Conservation (phyloP, 2,329 filamentous ascomycete genomes). For the Daldinia sp. region DNA sequence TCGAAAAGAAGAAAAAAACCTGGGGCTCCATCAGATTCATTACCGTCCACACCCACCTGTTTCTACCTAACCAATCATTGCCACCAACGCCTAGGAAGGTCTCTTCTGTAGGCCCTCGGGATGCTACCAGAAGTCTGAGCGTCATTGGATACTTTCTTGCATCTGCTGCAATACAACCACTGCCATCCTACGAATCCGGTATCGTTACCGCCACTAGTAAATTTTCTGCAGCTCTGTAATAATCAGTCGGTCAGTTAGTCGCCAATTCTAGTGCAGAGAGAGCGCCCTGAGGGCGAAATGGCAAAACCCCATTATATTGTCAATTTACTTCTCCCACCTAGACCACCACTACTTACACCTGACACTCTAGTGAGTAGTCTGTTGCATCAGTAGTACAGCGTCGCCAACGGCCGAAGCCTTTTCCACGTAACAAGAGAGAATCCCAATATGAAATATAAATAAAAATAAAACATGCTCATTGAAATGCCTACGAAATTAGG, state of each 20-base stretch:
- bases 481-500: slow-evolving; percentile 13
- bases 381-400: not conserved
- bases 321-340: too few species aligned
- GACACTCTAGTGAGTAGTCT: not conserved
- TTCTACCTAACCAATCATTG: slow-evolving; percentile 17
- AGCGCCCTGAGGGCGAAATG: slow-evolving; percentile 30
- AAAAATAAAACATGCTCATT: slow-evolving; percentile 16
- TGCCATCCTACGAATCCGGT: slow-evolving; percentile 33
- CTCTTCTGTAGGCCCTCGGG: slow-evolving; percentile 27
- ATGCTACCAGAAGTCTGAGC: slow-evolving; percentile 28
- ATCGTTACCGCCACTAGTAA: slow-evolving; percentile 35
- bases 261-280: slow-evolving; percentile 34
- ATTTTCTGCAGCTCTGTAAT: slow-evolving; percentile 32
- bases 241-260: slow-evolving; percentile 29
- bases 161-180: slow-evolving; percentile 33
- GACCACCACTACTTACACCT: too few species aligned
- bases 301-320: not conserved
- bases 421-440: not conserved
- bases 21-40: slow-evolving; percentile 40
- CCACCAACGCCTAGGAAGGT: slow-evolving; percentile 5
- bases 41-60: slow-evolving; percentile 24
- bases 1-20: slow-evolving; percentile 43
- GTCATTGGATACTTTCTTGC: slow-evolving; percentile 32
- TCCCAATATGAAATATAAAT: not conserved
- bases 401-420: slow-evolving; percentile 12